A percentile compares a stretch with the other conserved stretches of the same genome.
phyloP scores from a whole-genome alignment of 2,329 filamentous ascomycete genomes.

The Plectosphaerella cucumerina region DNA sequence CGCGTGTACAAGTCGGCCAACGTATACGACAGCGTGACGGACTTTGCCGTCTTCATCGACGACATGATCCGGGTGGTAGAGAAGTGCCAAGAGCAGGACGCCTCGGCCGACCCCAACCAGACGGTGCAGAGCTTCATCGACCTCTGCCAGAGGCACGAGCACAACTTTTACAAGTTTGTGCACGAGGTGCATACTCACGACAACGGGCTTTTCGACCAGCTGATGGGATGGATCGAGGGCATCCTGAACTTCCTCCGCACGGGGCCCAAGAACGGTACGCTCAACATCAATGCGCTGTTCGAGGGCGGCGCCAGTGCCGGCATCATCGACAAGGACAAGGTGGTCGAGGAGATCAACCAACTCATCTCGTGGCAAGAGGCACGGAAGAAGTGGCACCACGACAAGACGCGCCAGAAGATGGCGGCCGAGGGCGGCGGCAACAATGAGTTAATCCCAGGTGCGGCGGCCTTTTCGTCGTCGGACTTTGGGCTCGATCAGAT shows the following conservation, averaged over 20 bases:
- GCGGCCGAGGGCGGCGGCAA: conserved; percentile 67
- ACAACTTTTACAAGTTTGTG: conserved; percentile 98
- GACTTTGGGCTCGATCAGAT: conserved; percentile 90
- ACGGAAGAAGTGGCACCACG: conserved; percentile 95
- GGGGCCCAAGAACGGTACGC: conserved; percentile 77
- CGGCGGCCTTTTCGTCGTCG: conserved; percentile 63
- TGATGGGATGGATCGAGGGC: conserved; percentile 96
- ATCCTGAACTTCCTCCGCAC: conserved; percentile 90
- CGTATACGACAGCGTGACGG: conserved; percentile 94
- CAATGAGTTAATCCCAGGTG: conserved; percentile 47
- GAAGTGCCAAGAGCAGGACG: conserved; percentile 67
- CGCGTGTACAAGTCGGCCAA: conserved; percentile 98
- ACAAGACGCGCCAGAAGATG: conserved; percentile 99
- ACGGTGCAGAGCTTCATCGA: conserved; percentile 98
- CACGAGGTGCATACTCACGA: conserved; percentile 97
- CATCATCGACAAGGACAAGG: conserved; percentile 65
- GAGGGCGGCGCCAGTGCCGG: conserved; percentile 69
- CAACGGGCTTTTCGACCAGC: conserved; percentile 89
- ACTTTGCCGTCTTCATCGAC: conserved; percentile 89
- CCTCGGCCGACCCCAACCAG: conserved; percentile 93
- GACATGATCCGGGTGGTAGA: conserved; percentile 79
- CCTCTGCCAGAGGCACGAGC: conserved; percentile 87
- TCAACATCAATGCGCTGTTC: conserved; percentile 94
- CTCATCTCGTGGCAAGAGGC: conserved; percentile 93
- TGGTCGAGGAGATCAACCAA: conserved; percentile 74